These are phyloP conservation scores for Penstemon newberryi DNA, from an alignment of 257 asterid species.

Conservation along the genomic window DNA sequence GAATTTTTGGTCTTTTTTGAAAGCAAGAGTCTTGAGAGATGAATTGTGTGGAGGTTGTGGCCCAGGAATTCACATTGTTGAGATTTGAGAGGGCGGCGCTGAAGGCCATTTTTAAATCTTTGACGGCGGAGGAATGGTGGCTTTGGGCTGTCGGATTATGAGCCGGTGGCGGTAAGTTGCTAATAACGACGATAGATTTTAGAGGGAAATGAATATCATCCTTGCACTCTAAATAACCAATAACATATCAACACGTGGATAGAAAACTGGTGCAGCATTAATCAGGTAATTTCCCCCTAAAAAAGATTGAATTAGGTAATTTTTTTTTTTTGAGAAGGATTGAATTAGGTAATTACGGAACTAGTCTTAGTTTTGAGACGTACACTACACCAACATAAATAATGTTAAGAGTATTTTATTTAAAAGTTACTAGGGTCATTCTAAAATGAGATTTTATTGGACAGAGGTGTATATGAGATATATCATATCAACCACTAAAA, in stretches of 20 bases:
- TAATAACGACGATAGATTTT: neutral
- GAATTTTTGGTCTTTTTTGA: slow-evolving; percentile 33
- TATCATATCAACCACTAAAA: no score
- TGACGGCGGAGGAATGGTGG: slow-evolving; percentile 26
- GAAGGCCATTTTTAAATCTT: slow-evolving; percentile 41
- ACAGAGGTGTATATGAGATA: no score
- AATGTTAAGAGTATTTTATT: no score
- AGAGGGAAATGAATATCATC: slow-evolving; percentile 5
- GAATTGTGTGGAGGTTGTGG: slow-evolving; percentile 25
- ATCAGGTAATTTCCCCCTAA: no score
- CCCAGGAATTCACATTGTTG: slow-evolving; percentile 28
- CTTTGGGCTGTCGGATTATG: neutral
- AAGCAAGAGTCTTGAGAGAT: slow-evolving; percentile 22
- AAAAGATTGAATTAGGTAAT: no score
- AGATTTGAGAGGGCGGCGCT: slow-evolving; percentile 47
- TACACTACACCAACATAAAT: no score
- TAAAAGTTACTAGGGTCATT: no score
- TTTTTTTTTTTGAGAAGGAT: no score
- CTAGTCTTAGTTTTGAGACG: no score
- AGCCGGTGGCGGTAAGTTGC: slow-evolving; percentile 29
- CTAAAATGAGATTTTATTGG: no score
- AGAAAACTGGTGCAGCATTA: no score
- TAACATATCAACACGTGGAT: slow-evolving; percentile 22
- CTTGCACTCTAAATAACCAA: slow-evolving; percentile 32
- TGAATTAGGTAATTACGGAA: no score